Evolutionary conservation across 306 rosid species (phyloP), one percentile per base, ranked within the genome.

Genomic region (Adenanthera pavonina): DNA sequence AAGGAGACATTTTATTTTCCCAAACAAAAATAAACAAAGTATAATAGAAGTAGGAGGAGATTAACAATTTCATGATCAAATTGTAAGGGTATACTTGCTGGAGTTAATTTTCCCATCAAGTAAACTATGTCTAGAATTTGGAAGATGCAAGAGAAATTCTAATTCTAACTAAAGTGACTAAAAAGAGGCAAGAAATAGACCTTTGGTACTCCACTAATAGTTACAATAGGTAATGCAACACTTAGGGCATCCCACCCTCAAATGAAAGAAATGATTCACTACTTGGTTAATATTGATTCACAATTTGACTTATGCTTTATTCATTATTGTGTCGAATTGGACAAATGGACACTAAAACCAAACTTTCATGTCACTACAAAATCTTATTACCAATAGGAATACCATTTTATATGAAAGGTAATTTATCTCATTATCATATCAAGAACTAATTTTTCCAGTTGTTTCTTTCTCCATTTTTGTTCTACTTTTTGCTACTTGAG

Each of bases 191-290:
- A 57, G 14, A 59, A 59, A 57, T 33, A 17, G 20, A 94, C 98
- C 98, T 94, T 94, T 3, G 97, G 98, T n/a, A 96, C 98, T 70
- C 98, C 96, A 30, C 92, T 91, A 62, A 94, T 96, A 30, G 94
- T 94, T 83, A 96, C 98, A 11, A 91, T 94, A 0, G 97, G 97
- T 88, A 94, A 83, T 72, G 97, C 95, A 34, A 93, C 90, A 17
- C 91, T 88, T 36, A 92, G 85, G 65, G 84, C 92, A 65, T 94
- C 98, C 98, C 98, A 94, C 80, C 92, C 56, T 35, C 54, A 30
- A 77, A 77, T 41, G 10, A 62, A 78, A 30, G 65, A 48, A 4
- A 53, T 25, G 30, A 78, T 43, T 60, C 14, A 72, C 66, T n/a
- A 56, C 43, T 44, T 33, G 14, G 53, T 20, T 8, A 66, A 66